phyloP scores from a whole-genome alignment of 2,329 filamentous ascomycete species.

The Ceratocystis diversiconidia region DNA sequence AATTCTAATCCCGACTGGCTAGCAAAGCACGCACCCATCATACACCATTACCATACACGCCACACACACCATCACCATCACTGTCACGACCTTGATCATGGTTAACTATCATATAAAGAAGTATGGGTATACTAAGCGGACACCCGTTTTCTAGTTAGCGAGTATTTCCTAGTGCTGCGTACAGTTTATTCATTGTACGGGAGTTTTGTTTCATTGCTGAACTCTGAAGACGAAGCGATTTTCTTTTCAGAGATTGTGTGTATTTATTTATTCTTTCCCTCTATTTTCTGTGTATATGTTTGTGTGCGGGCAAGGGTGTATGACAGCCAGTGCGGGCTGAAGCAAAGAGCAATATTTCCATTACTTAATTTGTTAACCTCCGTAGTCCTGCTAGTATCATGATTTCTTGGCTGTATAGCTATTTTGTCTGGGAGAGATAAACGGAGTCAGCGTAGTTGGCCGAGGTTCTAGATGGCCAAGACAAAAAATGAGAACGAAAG shows the following conservation, averaged over 20 bases:
- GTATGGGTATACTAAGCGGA: not conserved
- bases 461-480: not conserved
- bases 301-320: not conserved
- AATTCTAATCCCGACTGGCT: not conserved
- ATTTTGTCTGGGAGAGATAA: not conserved
- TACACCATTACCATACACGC: not conserved
- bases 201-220: conserved; percentile 2
- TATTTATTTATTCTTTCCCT: not conserved
- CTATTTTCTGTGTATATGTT: not conserved
- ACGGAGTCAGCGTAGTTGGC: not conserved
- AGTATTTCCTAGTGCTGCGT: not conserved
- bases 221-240: not conserved
- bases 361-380: not conserved
- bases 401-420: not conserved
- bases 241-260: not conserved
- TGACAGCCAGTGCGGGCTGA: not conserved
- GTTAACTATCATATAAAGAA: not conserved
- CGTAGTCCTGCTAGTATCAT: conserved; percentile 3
- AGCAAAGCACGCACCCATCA: not conserved
- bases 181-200: not conserved
- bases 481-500: not conserved
- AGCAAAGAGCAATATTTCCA: not conserved
- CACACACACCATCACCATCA: not conserved
- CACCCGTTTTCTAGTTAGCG: not conserved
- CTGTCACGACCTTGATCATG: not conserved